Base-by-base conservation (phyloP, 2,329 filamentous ascomycete species). In the Juglanconis oblonga region DNA sequence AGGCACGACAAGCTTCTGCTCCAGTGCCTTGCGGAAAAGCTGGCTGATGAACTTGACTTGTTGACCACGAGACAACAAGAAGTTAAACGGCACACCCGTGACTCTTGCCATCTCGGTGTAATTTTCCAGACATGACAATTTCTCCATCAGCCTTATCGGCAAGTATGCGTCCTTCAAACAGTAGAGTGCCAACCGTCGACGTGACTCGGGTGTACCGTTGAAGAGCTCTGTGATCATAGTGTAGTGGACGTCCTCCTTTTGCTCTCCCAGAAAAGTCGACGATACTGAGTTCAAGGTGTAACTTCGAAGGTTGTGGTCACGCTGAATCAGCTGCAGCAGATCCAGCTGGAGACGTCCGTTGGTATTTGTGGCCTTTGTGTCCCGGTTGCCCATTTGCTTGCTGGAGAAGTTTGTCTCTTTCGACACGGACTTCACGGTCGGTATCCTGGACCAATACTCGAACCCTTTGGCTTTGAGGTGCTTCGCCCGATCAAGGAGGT, bases 81-180 rank as follows among this genome's bases (percentile, higher is more conserved):
- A 96, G 71, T 97, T 98, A 80, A 99, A 99, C 0, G 95, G 95
- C 4, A 99, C 94, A 68, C 95, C 95, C 32, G 96, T 99, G 76
- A 99, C 95, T 85, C 95, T 95, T 60, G 95, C 94, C 95, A 99
- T 99, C 77, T 99, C 95, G 0, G 95, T 98, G 70, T 98, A 98
- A 73, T 99, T 99, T 76, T 97, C 90, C n/a, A 99, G 81, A 75
- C 95, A 98, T 71, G 96, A 98, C 32, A 99, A 81, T 74, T 99
- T 99, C 71, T 99, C 95, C 87, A 99, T 93, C 55, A 99, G 76
- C 62, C 96, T 81, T 70, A 98, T 93, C 1, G 95, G 95, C 3
- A 99, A 81, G 69, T 97, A 99, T 0, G 95, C 95, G 77, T 99
- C 96, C 75, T 99, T 99, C 66, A 99, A 76, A 76, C 95, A 99